phyloP scores from a whole-genome alignment of 2,329 filamentous ascomycete genomes.

The Raffaelea ambrosiae region DNA sequence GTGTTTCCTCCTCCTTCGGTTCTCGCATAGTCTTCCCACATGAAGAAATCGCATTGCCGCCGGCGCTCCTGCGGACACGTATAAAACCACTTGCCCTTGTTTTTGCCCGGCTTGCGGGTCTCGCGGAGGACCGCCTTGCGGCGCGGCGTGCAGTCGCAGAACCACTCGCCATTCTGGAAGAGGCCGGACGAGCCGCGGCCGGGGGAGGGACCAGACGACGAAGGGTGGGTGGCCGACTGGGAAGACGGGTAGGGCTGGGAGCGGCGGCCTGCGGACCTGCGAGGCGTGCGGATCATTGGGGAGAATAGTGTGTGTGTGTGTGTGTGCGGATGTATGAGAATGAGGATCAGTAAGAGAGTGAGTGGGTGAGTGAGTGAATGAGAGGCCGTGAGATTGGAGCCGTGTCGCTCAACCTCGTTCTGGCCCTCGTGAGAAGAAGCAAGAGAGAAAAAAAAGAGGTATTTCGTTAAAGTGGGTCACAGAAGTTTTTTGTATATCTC shows the following conservation, averaged over 20 bases:
- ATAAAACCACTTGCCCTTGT: constrained; percentile 34
- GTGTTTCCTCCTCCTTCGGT: constrained; percentile 15
- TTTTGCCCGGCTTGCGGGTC: constrained; percentile 28
- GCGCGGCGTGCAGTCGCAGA: constrained; percentile 33
- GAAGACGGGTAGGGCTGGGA: neutral
- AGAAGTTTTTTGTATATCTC: too few species aligned
- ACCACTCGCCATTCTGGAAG: constrained; percentile 18
- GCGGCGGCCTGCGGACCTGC: neutral
- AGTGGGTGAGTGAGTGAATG: neutral
- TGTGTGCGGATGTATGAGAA: neutral
- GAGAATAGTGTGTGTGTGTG: neutral
- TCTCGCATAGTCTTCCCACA: constrained; percentile 32
- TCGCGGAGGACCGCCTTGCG: constrained; percentile 24
- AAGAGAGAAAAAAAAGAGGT: neutral
- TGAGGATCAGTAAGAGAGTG: neutral
- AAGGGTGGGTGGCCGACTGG: neutral
- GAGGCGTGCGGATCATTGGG: neutral
- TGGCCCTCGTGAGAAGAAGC: too few species aligned
- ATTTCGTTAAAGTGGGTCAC: too few species aligned
- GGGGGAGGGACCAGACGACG: constrained; percentile 1
- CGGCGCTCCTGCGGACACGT: constrained; percentile 24
- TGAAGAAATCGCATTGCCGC: constrained; percentile 32
- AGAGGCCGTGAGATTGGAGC: neutral
- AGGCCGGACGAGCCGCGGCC: constrained; percentile 12
- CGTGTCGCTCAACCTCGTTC: too few species aligned